phyloP scores from a whole-genome alignment of 306 rosid species.

The Urtica urens region DNA sequence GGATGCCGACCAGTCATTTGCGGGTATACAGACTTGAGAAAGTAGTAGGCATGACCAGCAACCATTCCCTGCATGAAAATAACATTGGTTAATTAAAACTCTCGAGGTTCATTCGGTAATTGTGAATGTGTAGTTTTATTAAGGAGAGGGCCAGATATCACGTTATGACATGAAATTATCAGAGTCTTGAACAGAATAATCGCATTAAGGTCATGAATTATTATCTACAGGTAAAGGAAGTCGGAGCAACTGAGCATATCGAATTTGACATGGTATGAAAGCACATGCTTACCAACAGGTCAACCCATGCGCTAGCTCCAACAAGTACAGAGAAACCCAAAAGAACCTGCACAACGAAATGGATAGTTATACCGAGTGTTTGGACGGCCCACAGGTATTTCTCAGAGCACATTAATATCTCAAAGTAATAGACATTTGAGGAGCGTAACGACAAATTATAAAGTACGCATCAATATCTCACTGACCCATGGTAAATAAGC shows the following conservation, averaged over 20 bases:
- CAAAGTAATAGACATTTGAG: not conserved
- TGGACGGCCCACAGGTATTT: not conserved
- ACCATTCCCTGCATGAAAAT: conserved; percentile 68
- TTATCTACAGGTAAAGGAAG: too few species aligned
- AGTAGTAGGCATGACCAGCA: conserved; percentile 95
- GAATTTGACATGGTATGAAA: not conserved
- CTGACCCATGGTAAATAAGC: conserved; percentile 98
- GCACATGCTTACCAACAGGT: conserved; percentile 57
- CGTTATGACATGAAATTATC: not conserved
- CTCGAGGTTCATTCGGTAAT: not conserved
- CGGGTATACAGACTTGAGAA: conserved; percentile 90
- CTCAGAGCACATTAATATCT: not conserved
- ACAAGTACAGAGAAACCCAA: conserved; percentile 88
- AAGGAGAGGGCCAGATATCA: not conserved
- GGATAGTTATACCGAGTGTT: not conserved
- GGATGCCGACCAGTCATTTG: conserved; percentile 84
- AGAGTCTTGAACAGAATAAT: not conserved
- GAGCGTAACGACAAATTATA: conserved; percentile 1
- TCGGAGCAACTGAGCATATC: too few species aligned
- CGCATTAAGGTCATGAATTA: too few species aligned
- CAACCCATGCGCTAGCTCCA: conserved; percentile 98
- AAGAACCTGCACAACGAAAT: conserved; percentile 47
- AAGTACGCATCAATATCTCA: conserved; percentile 8
- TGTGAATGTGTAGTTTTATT: not conserved
- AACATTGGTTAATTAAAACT: too few species aligned